These are phyloP conservation scores for Pythium pyrilobum DNA, from an alignment of 352 stramenopile genomes.

Conservation along the genomic window DNA sequence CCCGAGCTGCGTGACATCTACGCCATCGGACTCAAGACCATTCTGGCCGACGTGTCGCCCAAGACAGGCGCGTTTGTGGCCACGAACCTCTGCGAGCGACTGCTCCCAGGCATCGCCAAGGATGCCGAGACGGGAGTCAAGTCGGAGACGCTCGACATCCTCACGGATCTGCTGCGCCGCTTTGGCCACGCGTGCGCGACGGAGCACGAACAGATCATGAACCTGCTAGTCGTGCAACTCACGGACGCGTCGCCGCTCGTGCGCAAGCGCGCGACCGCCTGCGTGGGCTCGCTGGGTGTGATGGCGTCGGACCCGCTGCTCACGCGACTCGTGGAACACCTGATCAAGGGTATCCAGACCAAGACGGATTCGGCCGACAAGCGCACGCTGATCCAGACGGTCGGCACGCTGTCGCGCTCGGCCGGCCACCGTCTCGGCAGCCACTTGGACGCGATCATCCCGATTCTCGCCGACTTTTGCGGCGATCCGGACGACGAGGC, in stretches of 20 bases:
- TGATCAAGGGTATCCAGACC: conserved; percentile 89
- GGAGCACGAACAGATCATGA: conserved; percentile 90
- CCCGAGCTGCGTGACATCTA: conserved; percentile 98
- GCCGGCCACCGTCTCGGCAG: conserved; percentile 94
- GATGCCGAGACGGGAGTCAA: conserved; percentile 82
- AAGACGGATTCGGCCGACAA: conserved; percentile 69
- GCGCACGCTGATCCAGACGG: conserved; percentile 94
- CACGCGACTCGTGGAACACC: conserved; percentile 88
- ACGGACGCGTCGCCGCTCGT: conserved; percentile 83
- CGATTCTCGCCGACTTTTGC: conserved; percentile 95
- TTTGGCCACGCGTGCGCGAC: conserved; percentile 91
- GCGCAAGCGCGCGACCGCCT: conserved; percentile 94
- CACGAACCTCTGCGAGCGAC: conserved; percentile 51
- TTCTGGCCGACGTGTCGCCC: conserved; percentile 92
- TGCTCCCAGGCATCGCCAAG: conserved; percentile 59
- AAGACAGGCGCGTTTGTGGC: conserved; percentile 86
- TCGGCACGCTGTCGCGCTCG: conserved; percentile 95
- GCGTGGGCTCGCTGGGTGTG: conserved; percentile 92
- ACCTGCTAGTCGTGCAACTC: conserved; percentile 81
- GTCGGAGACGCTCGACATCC: conserved; percentile 94
- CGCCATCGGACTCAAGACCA: conserved; percentile 97
- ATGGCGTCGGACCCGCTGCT: conserved; percentile 95
- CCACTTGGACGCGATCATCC: conserved; percentile 95
- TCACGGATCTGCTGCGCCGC: conserved; percentile 95
- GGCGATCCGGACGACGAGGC: conserved; percentile 89